Percentiles rank a stretch among this genome's conserved stretches.
Evolutionary conservation across 1,139 yeast genomes (phyloP).

Genomic region (Zhuliangozyma parablackwelliae): DNA sequence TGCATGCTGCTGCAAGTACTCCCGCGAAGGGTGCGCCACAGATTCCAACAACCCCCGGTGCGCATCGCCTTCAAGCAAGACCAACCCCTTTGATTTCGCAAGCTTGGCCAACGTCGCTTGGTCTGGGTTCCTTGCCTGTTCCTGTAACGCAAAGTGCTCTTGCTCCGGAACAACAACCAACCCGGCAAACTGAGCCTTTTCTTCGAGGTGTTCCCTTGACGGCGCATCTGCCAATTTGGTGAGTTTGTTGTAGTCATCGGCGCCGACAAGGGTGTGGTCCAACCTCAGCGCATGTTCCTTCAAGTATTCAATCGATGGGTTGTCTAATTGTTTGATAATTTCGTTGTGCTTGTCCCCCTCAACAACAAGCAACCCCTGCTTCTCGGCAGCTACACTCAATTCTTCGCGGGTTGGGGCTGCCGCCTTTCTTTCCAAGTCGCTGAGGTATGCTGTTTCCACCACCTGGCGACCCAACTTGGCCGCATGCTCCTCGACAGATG

Average conservation of each 20-base stretch:
- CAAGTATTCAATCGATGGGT: slow-evolving; percentile 18
- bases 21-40: slow-evolving; percentile 19
- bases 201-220: slow-evolving; percentile 30
- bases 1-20: slow-evolving; percentile 14
- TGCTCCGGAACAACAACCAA: slow-evolving; percentile 27
- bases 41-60: slow-evolving; percentile 13
- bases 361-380: slow-evolving; percentile 13
- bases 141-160: slow-evolving; percentile 16
- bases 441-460: slow-evolving; percentile 15
- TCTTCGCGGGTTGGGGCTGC: slow-evolving; percentile 18
- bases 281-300: slow-evolving; percentile 15
- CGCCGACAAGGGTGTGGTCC: slow-evolving; percentile 18
- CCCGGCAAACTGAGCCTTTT: slow-evolving; percentile 28
- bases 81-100: slow-evolving; percentile 12
- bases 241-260: slow-evolving; percentile 21
- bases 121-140: slow-evolving; percentile 23
- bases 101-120: slow-evolving; percentile 12
- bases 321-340: slow-evolving; percentile 12
- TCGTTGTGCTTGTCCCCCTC: slow-evolving; percentile 7
- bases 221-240: slow-evolving; percentile 27
- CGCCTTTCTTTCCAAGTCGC: slow-evolving; percentile 12
- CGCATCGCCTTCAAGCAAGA: slow-evolving; percentile 13
- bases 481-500: slow-evolving; percentile 23
- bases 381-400: slow-evolving; percentile 12
- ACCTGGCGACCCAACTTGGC: slow-evolving; percentile 13